phyloP scores from a whole-genome alignment of 805 yeast species.

The Kodamaea hsintzibuensis region DNA sequence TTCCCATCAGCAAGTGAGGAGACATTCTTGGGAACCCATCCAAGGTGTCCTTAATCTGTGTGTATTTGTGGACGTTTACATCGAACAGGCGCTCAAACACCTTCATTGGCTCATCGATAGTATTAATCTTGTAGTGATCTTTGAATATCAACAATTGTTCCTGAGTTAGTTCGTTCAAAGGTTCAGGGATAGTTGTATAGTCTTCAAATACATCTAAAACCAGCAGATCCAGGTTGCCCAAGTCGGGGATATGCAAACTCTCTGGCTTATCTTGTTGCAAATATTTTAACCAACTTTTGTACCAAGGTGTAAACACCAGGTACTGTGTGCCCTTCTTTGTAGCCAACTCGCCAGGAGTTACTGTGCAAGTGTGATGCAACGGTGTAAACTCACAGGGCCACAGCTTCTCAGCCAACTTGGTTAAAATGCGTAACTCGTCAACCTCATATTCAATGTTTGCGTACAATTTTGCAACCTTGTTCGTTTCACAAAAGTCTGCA shows the following conservation, averaged over 20 bases:
- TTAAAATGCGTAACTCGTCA: constrained; percentile 41
- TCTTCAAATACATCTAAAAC: not conserved
- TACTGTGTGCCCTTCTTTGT: constrained; percentile 40
- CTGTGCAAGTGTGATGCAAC: constrained; percentile 42
- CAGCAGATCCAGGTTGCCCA: not conserved
- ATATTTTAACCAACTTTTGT: constrained; percentile 36
- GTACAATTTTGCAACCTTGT: constrained; percentile 28
- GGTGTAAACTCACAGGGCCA: constrained; percentile 23
- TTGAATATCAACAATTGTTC: constrained; percentile 21
- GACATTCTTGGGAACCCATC: constrained; percentile 37
- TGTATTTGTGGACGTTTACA: constrained; percentile 26
- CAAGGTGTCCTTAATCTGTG: constrained; percentile 29
- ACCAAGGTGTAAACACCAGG: constrained; percentile 48
- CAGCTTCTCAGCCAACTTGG: constrained; percentile 13
- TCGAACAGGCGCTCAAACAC: constrained; percentile 30
- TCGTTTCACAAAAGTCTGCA: constrained; percentile 23
- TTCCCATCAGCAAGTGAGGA: constrained; percentile 47
- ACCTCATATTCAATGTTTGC: constrained; percentile 46
- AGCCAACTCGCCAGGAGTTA: constrained; percentile 38
- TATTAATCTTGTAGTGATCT: constrained; percentile 27
- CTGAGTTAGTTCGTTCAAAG: not conserved
- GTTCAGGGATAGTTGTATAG: not conserved
- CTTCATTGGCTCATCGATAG: constrained; percentile 35
- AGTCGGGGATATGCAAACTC: not conserved
- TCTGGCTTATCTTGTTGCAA: constrained; percentile 20